Base-by-base conservation (phyloP, 2,329 filamentous ascomycete genomes). In the Colletotrichum sublineola region DNA sequence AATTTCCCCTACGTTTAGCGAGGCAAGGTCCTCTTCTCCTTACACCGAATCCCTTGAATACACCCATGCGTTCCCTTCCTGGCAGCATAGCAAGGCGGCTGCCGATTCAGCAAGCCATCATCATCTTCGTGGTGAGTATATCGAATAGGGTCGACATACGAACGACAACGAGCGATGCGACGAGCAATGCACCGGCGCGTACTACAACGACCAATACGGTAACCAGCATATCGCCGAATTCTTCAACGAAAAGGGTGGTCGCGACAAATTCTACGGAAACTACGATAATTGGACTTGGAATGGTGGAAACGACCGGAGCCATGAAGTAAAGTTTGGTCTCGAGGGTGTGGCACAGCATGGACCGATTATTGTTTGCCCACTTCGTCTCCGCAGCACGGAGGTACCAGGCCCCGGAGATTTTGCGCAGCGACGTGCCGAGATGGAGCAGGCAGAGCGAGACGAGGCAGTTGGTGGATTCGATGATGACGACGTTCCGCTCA, bases 41-140 rank as follows among this genome's bases (percentile, higher is more conserved):
- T 85, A 85, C 77, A 79, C 83, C 71, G 80, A 82, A 63, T 76
- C 75, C 75, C 79, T 81, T 77, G 79, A 82, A 63, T 75, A 80
- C 75, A 73, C 77, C 68, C 79, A 80, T 66, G 71, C 79, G 55
- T 76, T 78, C 68, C 62, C 68, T 44, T 63, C 73, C 75, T 66
- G 67, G 53, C 73, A 76, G 74, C 78, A 80, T 75, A 81, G 79
- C 79, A 80, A 81, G 79, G 79, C 78, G 78, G 76, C 70, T 69
- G 71, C 58, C 60, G n/a, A 33, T 33, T 42, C 48, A 55, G 74
- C 76, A 75, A 77, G 72, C 74, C 77, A 76, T 80, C 80, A 83
- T 85, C 84, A 84, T 86, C 82, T 82, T 83, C 80, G 77, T 77
- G 82, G 85, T 87, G 82, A 86, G 84, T 86, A 84, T 85, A 72